phyloP scores from a whole-genome alignment of 495 filamentous ascomycete genomes.

The Paragyromitra xinjiangensis region DNA sequence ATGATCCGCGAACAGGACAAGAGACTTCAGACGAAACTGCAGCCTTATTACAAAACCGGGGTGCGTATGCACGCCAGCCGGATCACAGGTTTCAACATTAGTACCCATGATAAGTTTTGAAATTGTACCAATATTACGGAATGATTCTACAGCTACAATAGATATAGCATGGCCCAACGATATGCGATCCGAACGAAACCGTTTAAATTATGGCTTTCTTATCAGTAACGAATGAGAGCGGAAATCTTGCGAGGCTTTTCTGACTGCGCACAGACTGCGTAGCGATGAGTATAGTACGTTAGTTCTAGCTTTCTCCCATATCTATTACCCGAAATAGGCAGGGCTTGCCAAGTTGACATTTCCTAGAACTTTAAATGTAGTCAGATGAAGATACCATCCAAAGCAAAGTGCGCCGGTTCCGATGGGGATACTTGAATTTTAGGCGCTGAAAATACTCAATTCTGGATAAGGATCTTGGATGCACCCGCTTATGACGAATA shows the following conservation, averaged over 20 bases:
- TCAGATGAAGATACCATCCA: too few species aligned
- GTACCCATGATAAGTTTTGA: constrained; percentile 9
- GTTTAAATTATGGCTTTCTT: background rate
- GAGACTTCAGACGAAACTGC: constrained; percentile 11
- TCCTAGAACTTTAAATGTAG: too few species aligned
- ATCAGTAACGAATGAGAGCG: background rate
- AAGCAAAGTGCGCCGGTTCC: too few species aligned
- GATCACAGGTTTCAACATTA: constrained; percentile 33
- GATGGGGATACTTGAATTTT: too few species aligned
- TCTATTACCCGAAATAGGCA: background rate
- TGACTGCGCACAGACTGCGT: background rate
- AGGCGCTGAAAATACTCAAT: too few species aligned
- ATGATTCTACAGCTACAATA: background rate
- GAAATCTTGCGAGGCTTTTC: background rate
- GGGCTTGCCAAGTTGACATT: too few species aligned
- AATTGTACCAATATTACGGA: constrained; percentile 1
- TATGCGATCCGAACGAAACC: background rate
- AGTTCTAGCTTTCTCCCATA: background rate
- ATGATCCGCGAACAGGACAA: constrained; percentile 28
- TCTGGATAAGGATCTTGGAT: too few species aligned
- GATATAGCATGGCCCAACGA: background rate
- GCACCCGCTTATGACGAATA: too few species aligned
- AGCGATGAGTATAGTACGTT: background rate
- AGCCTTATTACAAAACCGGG: constrained; percentile 14
- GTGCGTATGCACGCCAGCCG: background rate